Evolutionary conservation across 805 yeast genomes (phyloP).

Genomic region (Wickerhamiella shivajii): DNA sequence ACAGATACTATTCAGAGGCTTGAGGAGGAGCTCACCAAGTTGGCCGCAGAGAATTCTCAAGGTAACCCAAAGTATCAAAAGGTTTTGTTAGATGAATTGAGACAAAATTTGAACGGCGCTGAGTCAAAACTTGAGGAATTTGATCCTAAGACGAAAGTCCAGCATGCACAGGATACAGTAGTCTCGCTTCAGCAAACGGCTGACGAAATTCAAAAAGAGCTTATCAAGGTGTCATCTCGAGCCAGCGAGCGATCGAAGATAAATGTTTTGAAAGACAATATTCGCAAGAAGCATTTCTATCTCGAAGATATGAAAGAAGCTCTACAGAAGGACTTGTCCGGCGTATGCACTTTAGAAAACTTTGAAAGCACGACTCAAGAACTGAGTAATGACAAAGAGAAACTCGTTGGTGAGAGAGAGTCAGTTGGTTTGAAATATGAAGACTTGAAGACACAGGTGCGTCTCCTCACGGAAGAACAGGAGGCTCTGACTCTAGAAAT

Average conservation of each 20-base stretch:
- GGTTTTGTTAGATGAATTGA: no score
- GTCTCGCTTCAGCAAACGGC: no score
- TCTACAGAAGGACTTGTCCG: not conserved
- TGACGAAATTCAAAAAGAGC: conserved; percentile 2
- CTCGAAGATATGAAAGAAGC: not conserved
- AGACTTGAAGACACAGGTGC: not conserved
- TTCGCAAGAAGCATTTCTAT: not conserved
- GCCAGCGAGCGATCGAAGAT: conserved; percentile 10
- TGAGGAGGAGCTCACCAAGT: no score
- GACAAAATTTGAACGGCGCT: no score
- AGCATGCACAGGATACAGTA: no score
- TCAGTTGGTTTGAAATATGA: not conserved
- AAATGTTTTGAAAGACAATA: conserved; percentile 10
- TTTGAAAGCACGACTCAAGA: not conserved
- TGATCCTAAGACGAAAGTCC: no score
- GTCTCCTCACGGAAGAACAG: not conserved
- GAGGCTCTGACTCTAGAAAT: not conserved
- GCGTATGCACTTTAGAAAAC: no score
- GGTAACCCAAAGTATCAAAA: no score
- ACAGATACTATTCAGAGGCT: no score
- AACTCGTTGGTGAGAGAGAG: not conserved
- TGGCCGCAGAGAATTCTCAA: no score
- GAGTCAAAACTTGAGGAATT: no score
- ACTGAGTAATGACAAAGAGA: not conserved
- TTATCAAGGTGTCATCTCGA: conserved; percentile 10